Conservation (phyloP, 345 rosid species). For the Lumnitzera racemosa region DNA sequence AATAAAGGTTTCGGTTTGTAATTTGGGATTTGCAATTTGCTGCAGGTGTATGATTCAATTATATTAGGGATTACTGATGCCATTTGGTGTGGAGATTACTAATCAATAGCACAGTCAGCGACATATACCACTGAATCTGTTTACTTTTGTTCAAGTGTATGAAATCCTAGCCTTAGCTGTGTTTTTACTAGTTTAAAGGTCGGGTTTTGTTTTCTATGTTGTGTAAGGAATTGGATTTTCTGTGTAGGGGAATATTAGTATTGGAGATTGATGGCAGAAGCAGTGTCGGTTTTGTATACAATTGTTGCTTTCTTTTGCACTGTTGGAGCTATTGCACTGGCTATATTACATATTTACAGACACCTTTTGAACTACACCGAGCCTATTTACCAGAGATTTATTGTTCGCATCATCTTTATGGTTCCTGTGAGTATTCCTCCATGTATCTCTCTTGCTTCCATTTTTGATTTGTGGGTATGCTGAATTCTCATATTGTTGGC, state of each 20-base stretch:
- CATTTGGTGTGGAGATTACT: no score
- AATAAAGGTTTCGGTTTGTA: no score
- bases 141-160: no score
- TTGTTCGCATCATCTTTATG: slow-evolving; percentile 93
- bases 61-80: no score
- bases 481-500: neutral
- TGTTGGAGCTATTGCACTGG: slow-evolving; percentile 60
- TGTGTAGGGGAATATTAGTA: neutral
- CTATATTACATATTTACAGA: slow-evolving; percentile 69
- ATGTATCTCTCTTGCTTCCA: neutral
- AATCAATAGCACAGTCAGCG: no score
- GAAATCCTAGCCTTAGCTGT: no score
- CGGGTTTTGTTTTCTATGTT: neutral
- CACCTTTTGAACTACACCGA: slow-evolving; percentile 87
- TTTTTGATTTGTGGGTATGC: neutral
- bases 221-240: neutral
- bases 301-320: slow-evolving; percentile 66
- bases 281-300: slow-evolving; percentile 38
- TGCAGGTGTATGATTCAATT: no score
- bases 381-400: slow-evolving; percentile 91
- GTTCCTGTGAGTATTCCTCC: slow-evolving; percentile 64
- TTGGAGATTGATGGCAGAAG: slow-evolving; percentile 41
- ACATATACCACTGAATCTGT: no score
- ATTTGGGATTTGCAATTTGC: no score
- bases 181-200: no score